Conservation (phyloP, 176 grass and related monocot species). For the bread wheat (Triticum aestivum) region IWGSC_CS_RefSeq_v2.1 NC_057806.1:661320169-661320668, state of each 20-base stretch:
- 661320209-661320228: constrained; percentile 41
- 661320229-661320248: constrained; percentile 60
- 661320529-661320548: constrained; percentile 31
- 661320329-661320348: constrained; percentile 85
- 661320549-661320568: constrained; percentile 44
- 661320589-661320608: constrained; percentile 40
- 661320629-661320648: constrained; percentile 71
- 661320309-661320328: constrained; percentile 82
- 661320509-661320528: neutral
- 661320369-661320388: constrained; percentile 61
- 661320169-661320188: constrained; percentile 41
- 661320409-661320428: constrained; percentile 48
- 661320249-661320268: constrained; percentile 52
- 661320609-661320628: constrained; percentile 68
- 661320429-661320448: constrained; percentile 43
- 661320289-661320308: constrained; percentile 79
- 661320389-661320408: constrained; percentile 46
- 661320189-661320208: constrained; percentile 90
- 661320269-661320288: constrained; percentile 48
- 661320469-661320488: neutral
- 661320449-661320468: constrained; percentile 42
- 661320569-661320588: constrained; percentile 25
- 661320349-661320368: constrained; percentile 63
- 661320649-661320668: constrained; percentile 28
- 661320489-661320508: neutral